Evolutionary conservation across 345 rosid species (phyloP).

Genomic region (Garcia nutans): DNA sequence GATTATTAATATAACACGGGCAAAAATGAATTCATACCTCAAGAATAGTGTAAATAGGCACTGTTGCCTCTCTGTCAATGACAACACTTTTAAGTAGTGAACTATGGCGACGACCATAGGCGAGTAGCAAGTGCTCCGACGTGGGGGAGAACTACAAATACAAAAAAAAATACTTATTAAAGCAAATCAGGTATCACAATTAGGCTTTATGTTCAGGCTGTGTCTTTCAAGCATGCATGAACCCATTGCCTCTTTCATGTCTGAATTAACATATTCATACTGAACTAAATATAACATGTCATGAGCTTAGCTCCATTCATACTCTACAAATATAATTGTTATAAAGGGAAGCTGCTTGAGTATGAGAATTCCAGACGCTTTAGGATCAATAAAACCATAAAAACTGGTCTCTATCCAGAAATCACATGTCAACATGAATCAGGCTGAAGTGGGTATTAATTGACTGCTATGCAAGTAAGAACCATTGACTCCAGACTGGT

Average conservation of each 20-base stretch:
- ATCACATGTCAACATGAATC: neutral
- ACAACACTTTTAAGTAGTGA: slow-evolving; percentile 87
- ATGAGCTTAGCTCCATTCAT: neutral
- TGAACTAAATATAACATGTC: neutral
- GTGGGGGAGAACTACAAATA: slow-evolving; percentile 89
- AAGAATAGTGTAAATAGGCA: slow-evolving; percentile 84
- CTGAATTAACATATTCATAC: neutral
- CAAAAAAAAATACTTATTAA: neutral
- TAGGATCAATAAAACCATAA: neutral
- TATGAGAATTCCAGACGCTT: neutral
- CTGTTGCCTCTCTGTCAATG: slow-evolving; percentile 75
- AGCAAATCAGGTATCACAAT: neutral
- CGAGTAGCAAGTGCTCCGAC: slow-evolving; percentile 90
- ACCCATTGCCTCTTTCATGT: neutral
- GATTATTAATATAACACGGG: neutral
- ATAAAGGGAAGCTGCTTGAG: neutral
- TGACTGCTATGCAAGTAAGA: neutral
- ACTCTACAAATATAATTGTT: neutral
- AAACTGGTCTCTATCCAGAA: neutral
- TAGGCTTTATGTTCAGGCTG: neutral
- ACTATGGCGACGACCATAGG: slow-evolving; percentile 94
- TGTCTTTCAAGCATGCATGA: neutral
- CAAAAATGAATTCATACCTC: slow-evolving; percentile 52
- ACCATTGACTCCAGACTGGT: neutral
- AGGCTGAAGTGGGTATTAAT: neutral